Base-by-base conservation (phyloP, 495 filamentous ascomycete species). In the Geoglossum glabrum region DNA sequence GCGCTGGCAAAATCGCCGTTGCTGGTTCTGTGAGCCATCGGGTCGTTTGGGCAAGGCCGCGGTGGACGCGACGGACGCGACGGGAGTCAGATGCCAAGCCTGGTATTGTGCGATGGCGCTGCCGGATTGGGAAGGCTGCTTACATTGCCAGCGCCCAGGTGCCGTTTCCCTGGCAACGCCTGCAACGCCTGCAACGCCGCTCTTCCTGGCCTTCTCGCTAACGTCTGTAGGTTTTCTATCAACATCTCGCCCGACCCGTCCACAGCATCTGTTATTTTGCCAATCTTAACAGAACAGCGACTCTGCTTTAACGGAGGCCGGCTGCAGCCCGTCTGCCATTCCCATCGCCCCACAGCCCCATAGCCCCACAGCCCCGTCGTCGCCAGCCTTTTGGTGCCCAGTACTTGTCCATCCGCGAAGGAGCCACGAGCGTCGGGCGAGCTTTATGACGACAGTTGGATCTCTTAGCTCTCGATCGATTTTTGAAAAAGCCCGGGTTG, bases 201-300 rank as follows among this genome's bases (percentile, higher is more conserved):
- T 6, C 1, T 31, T n/a, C n/a, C n/a, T n/a, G n/a, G 43, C 11
- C 11, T 52, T 26, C 17, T 31, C 25, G 25, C 28, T 52, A 30
- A 15, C 23, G 28, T 26, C 49, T 28, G 17, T 31, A 5, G n/a
- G 17, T 27, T 31, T 52, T 13, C 49, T 28, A 31, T 52, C 49
- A 52, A 52, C 49, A 52, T 5, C 49, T 52, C 28, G 28, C 49
- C 17, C 21, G 28, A 52, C 49, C 30, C 25, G 15, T 27, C 49
- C 23, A 27, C 49, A 52, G 49, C 49, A 52, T 52, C 49, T 52
- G 49, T 52, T 52, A 52, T 31, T 52, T 21, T 25, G 26, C 46
- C 49, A 27, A 52, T 52, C 49, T 52, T 52, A 52, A 52, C 49
- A 52, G 49, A 52, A 45, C 28, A 52, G 26, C 49, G 49, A 52